phyloP scores from a whole-genome alignment of 2,329 filamentous ascomycete species.

The Torrubiellomyces zombiae region DNA sequence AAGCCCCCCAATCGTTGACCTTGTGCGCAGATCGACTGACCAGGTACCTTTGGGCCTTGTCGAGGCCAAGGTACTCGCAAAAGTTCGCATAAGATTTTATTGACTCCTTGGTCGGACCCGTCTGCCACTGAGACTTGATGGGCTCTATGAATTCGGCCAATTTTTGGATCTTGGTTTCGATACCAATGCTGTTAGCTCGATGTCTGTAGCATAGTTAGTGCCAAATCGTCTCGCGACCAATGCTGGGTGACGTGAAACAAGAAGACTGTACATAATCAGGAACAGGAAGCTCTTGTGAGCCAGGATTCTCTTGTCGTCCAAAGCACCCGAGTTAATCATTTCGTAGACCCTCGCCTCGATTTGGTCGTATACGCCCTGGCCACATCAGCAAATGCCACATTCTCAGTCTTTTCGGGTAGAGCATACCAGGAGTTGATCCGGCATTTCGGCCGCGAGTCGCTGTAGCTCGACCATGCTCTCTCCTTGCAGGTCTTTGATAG shows the following conservation, averaged over 20 bases:
- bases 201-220: too few species aligned
- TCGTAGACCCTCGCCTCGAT: constrained; percentile 71
- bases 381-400: too few species aligned
- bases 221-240: too few species aligned
- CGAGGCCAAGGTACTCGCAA: constrained; percentile 61
- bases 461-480: constrained; percentile 80
- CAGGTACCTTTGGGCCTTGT: constrained; percentile 68
- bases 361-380: constrained; percentile 65
- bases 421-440: constrained; percentile 66
- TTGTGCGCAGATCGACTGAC: constrained; percentile 55
- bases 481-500: constrained; percentile 74
- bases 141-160: constrained; percentile 68
- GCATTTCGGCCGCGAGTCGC: constrained; percentile 75
- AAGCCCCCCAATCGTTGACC: constrained; percentile 67
- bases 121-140: constrained; percentile 65
- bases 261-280: constrained; percentile 57
- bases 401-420: background rate
- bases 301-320: constrained; percentile 71
- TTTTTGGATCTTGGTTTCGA: constrained; percentile 51
- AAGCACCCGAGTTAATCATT: constrained; percentile 52
- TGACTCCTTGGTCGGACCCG: constrained; percentile 47
- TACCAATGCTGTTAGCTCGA: constrained; percentile 60
- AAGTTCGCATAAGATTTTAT: constrained; percentile 66
- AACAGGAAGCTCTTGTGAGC: constrained; percentile 85
- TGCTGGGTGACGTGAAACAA: background rate